Evolutionary conservation across 306 rosid genomes (phyloP), one percentile per base, ranked within the genome.

Genomic region (Lotus japonicus): DNA sequence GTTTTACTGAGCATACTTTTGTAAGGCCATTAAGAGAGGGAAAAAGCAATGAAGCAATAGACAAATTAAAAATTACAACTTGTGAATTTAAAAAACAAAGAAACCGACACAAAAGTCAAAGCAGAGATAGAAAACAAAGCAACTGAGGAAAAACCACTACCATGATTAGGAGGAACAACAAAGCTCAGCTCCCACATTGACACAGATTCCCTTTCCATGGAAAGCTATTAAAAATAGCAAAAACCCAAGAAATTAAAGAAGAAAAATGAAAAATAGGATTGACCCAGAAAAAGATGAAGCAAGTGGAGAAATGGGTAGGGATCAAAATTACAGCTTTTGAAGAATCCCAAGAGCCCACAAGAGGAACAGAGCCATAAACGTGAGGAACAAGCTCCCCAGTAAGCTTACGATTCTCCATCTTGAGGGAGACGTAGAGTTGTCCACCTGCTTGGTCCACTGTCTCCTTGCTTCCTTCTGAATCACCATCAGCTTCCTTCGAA

Each of bases 121-220:
- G 46, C 5, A 14, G 58, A 26, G 11, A 17, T 49, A 54, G 2
- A 10, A 59, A 17, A 6, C 1, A 45, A 64, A 23, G 43, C 45
- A 28, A 9, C 28, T 15, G 56, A 50, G 11, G 12, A 23, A 54
- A n/a, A 62, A 69, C 38, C 60, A 66, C 45, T 87, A 94, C 99
- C 99, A 26, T 94, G 99, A 85, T 94, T 90, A 42, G 99, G 90
- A 54, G 99, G 95, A 84, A 94, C 96, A 61, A 94, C 99, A 73
- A 94, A 94, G 79, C 99, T 88, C 80, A 94, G 80, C 71, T 94
- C 99, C 99, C 99, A 90, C 99, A 82, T 86, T 43, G 97, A 94
- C 5, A 88, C 90, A 35, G 99, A 88, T 72, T 94, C 99, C 11
- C 99, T 87, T 55, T 90, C 97, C 96, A 94, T 84, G 13, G 83